Base-by-base conservation (phyloP, 257 asterid genomes). In the Lithospermum erythrorhizon region DNA sequence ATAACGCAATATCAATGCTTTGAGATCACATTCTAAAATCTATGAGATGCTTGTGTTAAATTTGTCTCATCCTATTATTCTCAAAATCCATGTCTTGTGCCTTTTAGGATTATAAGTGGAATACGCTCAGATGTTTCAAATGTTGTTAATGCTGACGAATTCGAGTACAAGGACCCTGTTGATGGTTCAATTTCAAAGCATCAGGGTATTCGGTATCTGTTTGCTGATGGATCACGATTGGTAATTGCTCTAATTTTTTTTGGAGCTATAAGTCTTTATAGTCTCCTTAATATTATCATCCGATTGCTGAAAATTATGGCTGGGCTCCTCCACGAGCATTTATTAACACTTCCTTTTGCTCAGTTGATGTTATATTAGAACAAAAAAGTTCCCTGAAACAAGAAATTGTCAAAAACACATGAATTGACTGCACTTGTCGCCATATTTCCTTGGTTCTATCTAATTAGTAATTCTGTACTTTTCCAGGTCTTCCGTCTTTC, bases 181-280 rank as follows among this genome's bases (percentile, higher is more conserved):
- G 98, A 91, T 78, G 96, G 97, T 82, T 91, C 97, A 20, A 52
- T 91, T 70, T 84, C 98, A 51, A 86, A 84, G 79, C 93, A 91
- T 73, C 98, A 91, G 82, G 98, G 98, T 45, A 84, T 91, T 73
- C 81, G 98, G 67, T 91, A 82, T 70, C 74, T 91, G 65, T 88
- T 91, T 73, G 94, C 77, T 72, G 98, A 91, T 63, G 96, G 96
- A 25, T 91, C 98, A 15, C 95, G 97, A 78, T 65, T 91, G 97
- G 98, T 91, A 84, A 83, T 62, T 49, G 52, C 19, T 19, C 37
- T 56, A 22, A 22, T 56, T 19, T 56, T 30, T 2, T 9, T 30
- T 9, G 6, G 37, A 22, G 3, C 27, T 9, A 14, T 56, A 23
- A 56, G 18, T 22, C 2, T 56, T 20, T 9, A 27, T 6, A 53